Evolutionary conservation across 1,139 yeast genomes (phyloP), one percentile per base, ranked within the genome.

Genomic region (Kodamaea alishanica): DNA sequence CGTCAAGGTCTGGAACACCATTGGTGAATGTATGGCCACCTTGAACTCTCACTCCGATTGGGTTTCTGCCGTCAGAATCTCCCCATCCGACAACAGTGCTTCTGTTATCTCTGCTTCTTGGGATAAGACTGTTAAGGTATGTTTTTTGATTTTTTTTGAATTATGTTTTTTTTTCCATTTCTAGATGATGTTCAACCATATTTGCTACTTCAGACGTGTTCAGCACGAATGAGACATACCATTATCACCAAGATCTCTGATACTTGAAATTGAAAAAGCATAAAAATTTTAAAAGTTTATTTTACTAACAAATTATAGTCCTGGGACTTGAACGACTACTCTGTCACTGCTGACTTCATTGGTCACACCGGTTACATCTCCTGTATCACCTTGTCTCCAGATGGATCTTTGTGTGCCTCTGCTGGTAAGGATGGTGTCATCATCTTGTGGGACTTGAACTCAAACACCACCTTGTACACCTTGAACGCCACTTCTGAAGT

Each of bases 341-440:
- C 81, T 65, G 81, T 88, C 66, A 81, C 84, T 69, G 95, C 97
- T 67, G 98, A 92, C 78, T 87, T 87, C 81, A 81, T 89, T 63
- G 99, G 98, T 70, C 99, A 92, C 96, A 89, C 94, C 73, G 97
- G 96, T 75, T 90, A 90, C 94, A 86, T 92, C 61, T 87, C 95
- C 65, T 79, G 95, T 72, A 84, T 94, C 79, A 89, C 97, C 68
- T 84, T 94, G 71, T 89, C 99, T 55, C 99, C 99, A 77, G 99
- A 92, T 78, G 98, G 97, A 80, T 85, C 98, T 55, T 81, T 92
- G 67, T 87, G 95, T 74, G 97, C 99, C 58, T 90, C 98, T 58
- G 97, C 97, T 72, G 98, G 98, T 75, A 92, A 92, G 84, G 98
- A 92, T 70, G 98, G 98, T 76, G 84, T 84, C 64, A 86, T 92